Evolutionary conservation across 2,329 filamentous ascomycete species (phyloP), one percentile per base, ranked within the genome.

Genomic region (Pestalotiopsis sp.): DNA sequence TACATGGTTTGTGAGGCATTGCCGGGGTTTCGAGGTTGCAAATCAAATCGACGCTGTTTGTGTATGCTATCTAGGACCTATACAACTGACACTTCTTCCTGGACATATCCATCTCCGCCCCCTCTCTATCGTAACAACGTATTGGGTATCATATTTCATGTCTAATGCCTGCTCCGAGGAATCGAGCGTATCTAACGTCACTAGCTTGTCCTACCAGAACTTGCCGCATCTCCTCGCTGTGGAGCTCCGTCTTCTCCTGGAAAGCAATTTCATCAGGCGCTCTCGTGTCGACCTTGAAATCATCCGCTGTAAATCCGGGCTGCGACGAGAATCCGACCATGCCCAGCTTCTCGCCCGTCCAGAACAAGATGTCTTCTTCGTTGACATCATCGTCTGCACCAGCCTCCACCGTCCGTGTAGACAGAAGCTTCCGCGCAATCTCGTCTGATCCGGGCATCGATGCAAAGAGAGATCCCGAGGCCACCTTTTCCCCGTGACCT

Each of bases 261-360:
- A 81, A 81, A n/a, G 80, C 83, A 62, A 78, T 75, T 73, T 87
- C 83, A 67, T 84, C 82, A 20, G 82, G 81, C 59, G 80, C 80
- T 64, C 80, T 79, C 10, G 78, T 77, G 38, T 78, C 75, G 38
- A 82, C 78, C 66, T 86, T 84, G 73, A 89, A 89, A 63, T 86
- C 85, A 7, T 84, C 81, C 0, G 82, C 75, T 7, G 75, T 78
- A 71, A 86, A 88, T 0, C 84, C 81, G 4, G 84, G 78, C 73
- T 79, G 75, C 52, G 82, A 80, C 1, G 89, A 88, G 75, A 92
- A 92, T 66, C 81, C 84, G 22, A 97, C 78, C 68, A 96, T 83
- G 0, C 94, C 94, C 60, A 97, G 81, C 70, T 90, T 90, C 68
- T 97, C 94, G 20, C 94, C 94, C 0, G 94, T 97, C 94, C 94